Evolutionary conservation across 2,329 filamentous ascomycete genomes (phyloP).

Genomic region (Mariannaea elegans): DNA sequence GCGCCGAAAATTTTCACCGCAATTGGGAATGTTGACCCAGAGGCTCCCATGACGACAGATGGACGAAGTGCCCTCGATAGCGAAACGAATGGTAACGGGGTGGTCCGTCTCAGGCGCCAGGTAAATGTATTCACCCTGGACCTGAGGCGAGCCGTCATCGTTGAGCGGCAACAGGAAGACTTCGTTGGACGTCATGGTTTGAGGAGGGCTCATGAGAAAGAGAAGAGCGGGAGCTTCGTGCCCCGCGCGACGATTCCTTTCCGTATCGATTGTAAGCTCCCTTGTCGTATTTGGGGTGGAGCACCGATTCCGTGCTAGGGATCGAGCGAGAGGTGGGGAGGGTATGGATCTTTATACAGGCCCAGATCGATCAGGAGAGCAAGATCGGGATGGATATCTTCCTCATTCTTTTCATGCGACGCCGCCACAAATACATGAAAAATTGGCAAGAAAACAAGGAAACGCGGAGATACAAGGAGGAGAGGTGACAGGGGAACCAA

Average conservation of each 20-base stretch:
- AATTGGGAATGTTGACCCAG: conserved; percentile 93
- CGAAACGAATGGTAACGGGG: conserved; percentile 85
- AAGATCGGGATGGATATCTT: neutral
- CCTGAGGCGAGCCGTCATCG: conserved; percentile 90
- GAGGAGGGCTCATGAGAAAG: conserved; percentile 61
- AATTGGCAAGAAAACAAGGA: neutral
- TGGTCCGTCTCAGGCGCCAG: conserved; percentile 77
- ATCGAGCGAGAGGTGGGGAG: neutral
- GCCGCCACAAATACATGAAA: neutral
- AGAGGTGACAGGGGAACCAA: neutral
- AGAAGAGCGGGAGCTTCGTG: conserved; percentile 41
- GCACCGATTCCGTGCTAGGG: conserved; percentile 19
- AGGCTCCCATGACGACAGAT: conserved; percentile 94
- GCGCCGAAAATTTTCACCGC: conserved; percentile 79
- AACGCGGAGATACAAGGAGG: neutral
- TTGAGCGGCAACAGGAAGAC: conserved; percentile 91
- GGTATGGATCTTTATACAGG: neutral
- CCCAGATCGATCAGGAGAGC: neutral
- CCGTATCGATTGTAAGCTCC: conserved; percentile 24
- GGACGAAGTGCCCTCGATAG: conserved; percentile 93
- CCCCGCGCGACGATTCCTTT: conserved; percentile 38
- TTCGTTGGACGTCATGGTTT: conserved; percentile 71
- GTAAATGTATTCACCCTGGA: conserved; percentile 91
- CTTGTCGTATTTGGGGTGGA: conserved; percentile 36
- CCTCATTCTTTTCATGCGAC: neutral